A percentile compares a stretch with the other conserved stretches of the same genome.
phyloP scores from a whole-genome alignment of 805 yeast species.

The Yarrowia hollandica region DNA sequence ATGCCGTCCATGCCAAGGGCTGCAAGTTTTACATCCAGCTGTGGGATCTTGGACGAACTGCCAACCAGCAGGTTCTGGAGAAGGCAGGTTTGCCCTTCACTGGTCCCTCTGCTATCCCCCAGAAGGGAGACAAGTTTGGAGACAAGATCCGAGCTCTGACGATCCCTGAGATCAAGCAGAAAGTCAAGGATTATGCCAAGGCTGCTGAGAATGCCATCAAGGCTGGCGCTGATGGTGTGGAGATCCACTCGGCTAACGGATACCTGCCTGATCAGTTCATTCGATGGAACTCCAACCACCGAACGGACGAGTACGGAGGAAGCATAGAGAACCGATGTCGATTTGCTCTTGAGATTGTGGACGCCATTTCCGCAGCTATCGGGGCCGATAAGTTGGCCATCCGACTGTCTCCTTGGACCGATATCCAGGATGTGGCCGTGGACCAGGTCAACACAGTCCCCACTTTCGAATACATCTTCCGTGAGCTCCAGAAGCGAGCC shows the following conservation, averaged over 20 bases:
- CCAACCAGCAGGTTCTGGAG: slow-evolving; percentile 15
- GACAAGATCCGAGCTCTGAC: slow-evolving; percentile 40
- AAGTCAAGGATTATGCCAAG: slow-evolving; percentile 47
- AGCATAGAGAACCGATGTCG: slow-evolving; percentile 56
- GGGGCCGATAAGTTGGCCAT: slow-evolving; percentile 54
- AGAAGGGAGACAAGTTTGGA: slow-evolving; percentile 36
- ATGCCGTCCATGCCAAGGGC: slow-evolving; percentile 48
- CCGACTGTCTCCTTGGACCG: slow-evolving; percentile 41
- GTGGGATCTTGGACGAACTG: slow-evolving; percentile 48
- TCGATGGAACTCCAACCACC: slow-evolving; percentile 47
- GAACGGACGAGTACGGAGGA: slow-evolving; percentile 67
- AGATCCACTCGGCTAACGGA: slow-evolving; percentile 66
- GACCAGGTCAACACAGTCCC: slow-evolving; percentile 39
- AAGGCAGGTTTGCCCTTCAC: not conserved
- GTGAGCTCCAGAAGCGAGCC: slow-evolving; percentile 46
- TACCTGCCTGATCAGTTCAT: slow-evolving; percentile 53
- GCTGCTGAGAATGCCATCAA: slow-evolving; percentile 56
- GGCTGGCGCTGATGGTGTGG: slow-evolving; percentile 64
- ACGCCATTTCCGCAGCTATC: slow-evolving; percentile 51
- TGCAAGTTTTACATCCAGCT: slow-evolving; percentile 46
- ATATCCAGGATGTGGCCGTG: slow-evolving; percentile 30
- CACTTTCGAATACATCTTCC: slow-evolving; percentile 46
- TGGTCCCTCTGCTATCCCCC: slow-evolving; percentile 22
- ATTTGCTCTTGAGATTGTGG: slow-evolving; percentile 53
- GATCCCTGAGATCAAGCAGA: slow-evolving; percentile 46